Base-by-base conservation (phyloP, 2,329 filamentous ascomycete species). In the Nannizzia gypsea region DNA sequence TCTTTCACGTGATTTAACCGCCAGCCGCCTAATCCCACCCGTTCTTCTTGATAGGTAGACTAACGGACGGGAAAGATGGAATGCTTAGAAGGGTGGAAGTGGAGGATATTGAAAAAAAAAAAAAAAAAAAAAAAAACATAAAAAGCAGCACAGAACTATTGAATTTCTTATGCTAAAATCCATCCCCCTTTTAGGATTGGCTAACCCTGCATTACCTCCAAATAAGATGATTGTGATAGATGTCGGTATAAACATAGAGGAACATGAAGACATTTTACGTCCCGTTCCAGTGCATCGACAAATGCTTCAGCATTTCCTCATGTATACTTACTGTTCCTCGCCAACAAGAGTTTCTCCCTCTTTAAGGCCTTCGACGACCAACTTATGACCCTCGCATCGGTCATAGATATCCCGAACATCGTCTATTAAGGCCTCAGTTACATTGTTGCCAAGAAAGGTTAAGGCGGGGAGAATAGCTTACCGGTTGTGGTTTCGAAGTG, bases 341-440 rank as follows among this genome's bases (percentile, higher is more conserved):
- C 84, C 80, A 64, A 90, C 87, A 72, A 84, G 73, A 63, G 84
- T 84, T 68, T 88, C 81, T 48, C 87, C 87, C 68, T 93, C 88
- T 72, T 89, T 83, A 70, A 95, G 77, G 48, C 89, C 89, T 76
- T 95, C 88, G 54, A 95, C 89, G 70, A 89, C 86, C 66, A 95
- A 79, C 73, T 92, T 88, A 73, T 93, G 83, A 59, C 89, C 89
- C 63, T 87, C 84, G 66, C 86, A 87, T 68, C 93, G 85, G 67
- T 78, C 81, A 80, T 96, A 99, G 68, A 99, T 89, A 73, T 97
- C 89, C 78, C 86, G 87, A 71, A 99, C 91, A 74, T 99, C 92
- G 73, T 96, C 93, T 77, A 31, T 61, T 58, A 15, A 40, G 34
- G 57, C 20, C 17, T 26, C 28, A 56, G 20, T 59, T 57, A 61